These are phyloP conservation scores for Luzula sylvatica DNA, from an alignment of 176 grass and related monocot species.

Conservation along the genomic window DNA sequence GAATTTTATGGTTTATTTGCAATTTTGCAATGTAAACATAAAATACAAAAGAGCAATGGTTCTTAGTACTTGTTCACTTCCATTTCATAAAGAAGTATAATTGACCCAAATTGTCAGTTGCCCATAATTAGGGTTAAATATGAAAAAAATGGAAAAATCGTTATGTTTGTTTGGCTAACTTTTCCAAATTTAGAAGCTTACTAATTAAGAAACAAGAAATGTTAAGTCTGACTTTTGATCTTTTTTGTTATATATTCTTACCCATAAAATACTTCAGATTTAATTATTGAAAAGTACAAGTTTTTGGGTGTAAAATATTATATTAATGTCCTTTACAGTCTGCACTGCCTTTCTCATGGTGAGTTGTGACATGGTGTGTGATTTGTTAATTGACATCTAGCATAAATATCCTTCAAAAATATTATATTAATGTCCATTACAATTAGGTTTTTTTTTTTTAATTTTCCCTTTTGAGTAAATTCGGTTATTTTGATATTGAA, in stretches of 20 bases:
- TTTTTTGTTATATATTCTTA: constrained; percentile 4
- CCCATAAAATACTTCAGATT: constrained; percentile 2
- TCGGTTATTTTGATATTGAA: no score
- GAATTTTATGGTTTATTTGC: background rate
- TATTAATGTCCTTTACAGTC: background rate
- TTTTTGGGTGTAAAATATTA: background rate
- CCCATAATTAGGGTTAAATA: background rate
- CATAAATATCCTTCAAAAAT: background rate
- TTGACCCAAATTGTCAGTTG: background rate
- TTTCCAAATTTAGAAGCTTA: constrained; percentile 10
- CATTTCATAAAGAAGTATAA: background rate
- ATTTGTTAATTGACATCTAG: background rate
- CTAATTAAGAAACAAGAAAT: constrained; percentile 2
- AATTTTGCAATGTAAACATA: background rate
- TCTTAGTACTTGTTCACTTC: no score
- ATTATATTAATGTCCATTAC: background rate
- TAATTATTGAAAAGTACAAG: constrained; percentile 3
- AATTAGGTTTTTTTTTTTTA: background rate
- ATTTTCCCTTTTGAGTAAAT: no score
- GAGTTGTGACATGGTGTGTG: background rate
- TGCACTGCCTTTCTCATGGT: background rate
- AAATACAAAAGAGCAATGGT: no score
- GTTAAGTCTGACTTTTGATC: background rate
- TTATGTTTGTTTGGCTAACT: constrained; percentile 6
- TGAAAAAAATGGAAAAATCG: background rate